Base-by-base conservation (phyloP, 192 early-diverging fungal species). In the Coemansia sp. region DNA sequence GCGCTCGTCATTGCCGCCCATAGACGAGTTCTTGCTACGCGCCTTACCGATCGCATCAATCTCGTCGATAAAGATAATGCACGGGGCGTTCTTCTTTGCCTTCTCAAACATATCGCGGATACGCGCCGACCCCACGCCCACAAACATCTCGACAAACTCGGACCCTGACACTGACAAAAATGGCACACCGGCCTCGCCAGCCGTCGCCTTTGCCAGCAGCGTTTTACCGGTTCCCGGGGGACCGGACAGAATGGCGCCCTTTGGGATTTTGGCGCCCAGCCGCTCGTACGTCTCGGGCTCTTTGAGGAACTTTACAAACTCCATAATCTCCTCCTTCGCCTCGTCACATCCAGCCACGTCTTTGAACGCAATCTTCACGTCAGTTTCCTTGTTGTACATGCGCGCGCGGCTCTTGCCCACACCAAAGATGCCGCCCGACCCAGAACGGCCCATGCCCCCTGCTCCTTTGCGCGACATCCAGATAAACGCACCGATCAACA, bases 141-240 rank as follows among this genome's bases (percentile, higher is more conserved):
- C 97, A 93, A 99, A 99, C 97, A 99, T 99, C 76, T 99, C 97
- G 25, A 98, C 92, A 69, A 99, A 99, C 75, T 99, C 97, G 1
- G 96, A 98, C 9, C 97, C 97, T 5, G 96, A 98, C n/a, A 99
- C 97, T 60, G 90, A 92, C 35, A 99, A 79, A 79, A 99, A 99
- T 10, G 97, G 95, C 4, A 96, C 95, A 37, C 93, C 96, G 5
- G 97, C 97, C 77, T 99, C 97, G 25, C 97, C 97, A 7, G 97
- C 97, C 17, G 97, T 99, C 4, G 97, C 97, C 80, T 99, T 99
- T 37, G 97, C 97, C 45, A 99, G 78, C 48, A 99, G 80, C n/a
- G 97, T 99, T 83, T 99, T 99, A 70, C 97, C 97, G 4, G 95
- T 97, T 63, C 94, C 96, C 1, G 94, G 93, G 21, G 92, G 93